Base-by-base conservation (phyloP, 306 rosid genomes). In the Acacia acuminata region DNA sequence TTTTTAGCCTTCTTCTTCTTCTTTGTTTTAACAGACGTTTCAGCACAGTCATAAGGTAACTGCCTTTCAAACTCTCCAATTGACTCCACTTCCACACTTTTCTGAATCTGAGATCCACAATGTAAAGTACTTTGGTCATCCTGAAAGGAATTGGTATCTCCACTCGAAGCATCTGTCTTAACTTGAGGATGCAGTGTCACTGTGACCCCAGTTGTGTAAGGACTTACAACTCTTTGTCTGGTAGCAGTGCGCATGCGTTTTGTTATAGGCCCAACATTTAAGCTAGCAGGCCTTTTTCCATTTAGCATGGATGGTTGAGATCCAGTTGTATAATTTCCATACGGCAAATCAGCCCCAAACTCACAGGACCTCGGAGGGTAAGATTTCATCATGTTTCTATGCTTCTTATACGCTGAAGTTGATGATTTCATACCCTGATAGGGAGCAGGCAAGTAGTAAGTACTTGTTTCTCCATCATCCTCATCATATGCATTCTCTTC, bases 141-240 rank as follows among this genome's bases (percentile, higher is more conserved):
- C 85, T 91, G 99, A 88, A 90, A 94, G 82, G 99, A 96, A 87
- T 88, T 94, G 38, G 99, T 92, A 86, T 96, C 99, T 56, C 99
- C 99, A 77, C 99, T 96, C 27, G 98, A 96, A 89, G 97, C 99
- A 83, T 96, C 99, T 63, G 94, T 87, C 90, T 90, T 96, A 73
- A 85, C 87, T 86, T 85, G 97, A 86, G 90, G 85, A 80, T 91
- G 95, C 60, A 77, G 44, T 77, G 85, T 83, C 84, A 91, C 94
- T 80, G 88, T 56, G 85, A 85, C 86, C 76, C 91, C 83, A 71
- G 74, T 83, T 78, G 93, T 55, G 81, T 88, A 92, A 81, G 98
- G 98, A 92, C 94, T 90, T 58, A 86, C 73, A 83, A 92, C 90
- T 90, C 99, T 94, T 81, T 92, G 99, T 85, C 99, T 89, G 68